A percentile compares a stretch with the other conserved stretches of the same genome.
Conservation (phyloP, 129 eudicot genomes). For the Mikania micrantha region DNA sequence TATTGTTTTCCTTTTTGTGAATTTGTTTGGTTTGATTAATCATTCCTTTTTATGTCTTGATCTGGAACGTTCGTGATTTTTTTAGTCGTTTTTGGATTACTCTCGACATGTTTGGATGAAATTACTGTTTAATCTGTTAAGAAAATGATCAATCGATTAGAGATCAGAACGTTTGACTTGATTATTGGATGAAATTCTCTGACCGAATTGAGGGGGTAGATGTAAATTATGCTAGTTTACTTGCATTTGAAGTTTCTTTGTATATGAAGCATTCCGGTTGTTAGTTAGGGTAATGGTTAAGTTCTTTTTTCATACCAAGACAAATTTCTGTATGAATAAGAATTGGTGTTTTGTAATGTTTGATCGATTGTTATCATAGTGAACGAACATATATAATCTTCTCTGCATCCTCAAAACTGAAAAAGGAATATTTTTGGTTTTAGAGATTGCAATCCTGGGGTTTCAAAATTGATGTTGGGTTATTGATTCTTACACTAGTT, state of each 20-base stretch:
- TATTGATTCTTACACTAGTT: background rate
- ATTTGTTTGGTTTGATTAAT: background rate
- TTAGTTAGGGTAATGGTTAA: background rate
- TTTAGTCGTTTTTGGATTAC: background rate
- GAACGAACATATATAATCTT: background rate
- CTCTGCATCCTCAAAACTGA: background rate
- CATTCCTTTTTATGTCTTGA: background rate
- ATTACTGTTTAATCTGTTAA: background rate
- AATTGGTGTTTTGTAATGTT: background rate
- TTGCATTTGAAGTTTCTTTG: background rate
- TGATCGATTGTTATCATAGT: background rate
- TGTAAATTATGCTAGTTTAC: background rate
- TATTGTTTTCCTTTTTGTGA: background rate
- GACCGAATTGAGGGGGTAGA: background rate
- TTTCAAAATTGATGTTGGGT: background rate
- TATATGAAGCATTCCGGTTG: background rate
- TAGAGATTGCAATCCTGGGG: background rate
- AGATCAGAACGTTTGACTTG: slow-evolving; percentile 16
- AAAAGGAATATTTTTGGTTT: background rate
- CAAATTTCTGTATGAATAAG: too few species aligned
- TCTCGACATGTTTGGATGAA: background rate
- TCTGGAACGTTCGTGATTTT: slow-evolving; percentile 3
- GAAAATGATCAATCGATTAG: slow-evolving; percentile 5
- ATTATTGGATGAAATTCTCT: background rate
- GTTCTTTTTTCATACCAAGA: background rate